Evolutionary conservation across 225 moss, liverwort and hornwort species (phyloP).

Genomic region (Bryoerythrophyllum caledonicum): DNA sequence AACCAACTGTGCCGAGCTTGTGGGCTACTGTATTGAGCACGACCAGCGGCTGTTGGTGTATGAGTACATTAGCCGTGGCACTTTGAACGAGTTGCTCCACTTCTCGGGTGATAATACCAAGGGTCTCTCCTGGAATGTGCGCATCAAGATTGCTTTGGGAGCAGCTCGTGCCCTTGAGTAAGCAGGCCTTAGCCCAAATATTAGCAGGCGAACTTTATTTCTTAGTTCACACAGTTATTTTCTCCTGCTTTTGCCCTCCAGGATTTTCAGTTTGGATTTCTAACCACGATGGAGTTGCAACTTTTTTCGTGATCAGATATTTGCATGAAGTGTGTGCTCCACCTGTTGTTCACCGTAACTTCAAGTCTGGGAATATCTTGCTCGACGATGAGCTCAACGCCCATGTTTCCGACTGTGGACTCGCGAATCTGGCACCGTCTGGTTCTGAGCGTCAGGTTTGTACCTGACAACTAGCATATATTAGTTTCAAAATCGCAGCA

Average conservation of each 20-base stretch:
- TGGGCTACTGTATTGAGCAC: constrained; percentile 68
- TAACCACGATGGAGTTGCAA: background rate
- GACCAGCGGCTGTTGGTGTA: constrained; percentile 65
- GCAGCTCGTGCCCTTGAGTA: constrained; percentile 74
- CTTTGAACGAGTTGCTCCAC: constrained; percentile 63
- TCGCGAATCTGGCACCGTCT: constrained; percentile 62
- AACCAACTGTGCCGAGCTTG: constrained; percentile 58
- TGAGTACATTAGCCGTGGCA: constrained; percentile 61
- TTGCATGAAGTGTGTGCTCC: constrained; percentile 76
- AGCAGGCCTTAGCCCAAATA: background rate
- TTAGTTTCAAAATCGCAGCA: background rate
- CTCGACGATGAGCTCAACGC: constrained; percentile 70
- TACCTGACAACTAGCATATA: background rate
- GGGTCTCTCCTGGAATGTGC: constrained; percentile 66
- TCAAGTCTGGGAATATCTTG: constrained; percentile 73
- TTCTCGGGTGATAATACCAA: constrained; percentile 52
- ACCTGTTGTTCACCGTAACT: constrained; percentile 71
- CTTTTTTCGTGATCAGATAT: constrained; percentile 40
- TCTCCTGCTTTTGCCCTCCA: background rate
- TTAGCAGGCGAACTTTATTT: background rate
- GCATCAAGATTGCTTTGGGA: constrained; percentile 72
- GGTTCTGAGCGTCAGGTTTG: constrained; percentile 72
- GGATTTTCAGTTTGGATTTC: background rate
- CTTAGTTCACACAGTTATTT: background rate
- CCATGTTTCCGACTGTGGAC: constrained; percentile 70